phyloP scores from a whole-genome alignment of 176 grass and related monocot species.

The Bromus sterilis region DNA sequence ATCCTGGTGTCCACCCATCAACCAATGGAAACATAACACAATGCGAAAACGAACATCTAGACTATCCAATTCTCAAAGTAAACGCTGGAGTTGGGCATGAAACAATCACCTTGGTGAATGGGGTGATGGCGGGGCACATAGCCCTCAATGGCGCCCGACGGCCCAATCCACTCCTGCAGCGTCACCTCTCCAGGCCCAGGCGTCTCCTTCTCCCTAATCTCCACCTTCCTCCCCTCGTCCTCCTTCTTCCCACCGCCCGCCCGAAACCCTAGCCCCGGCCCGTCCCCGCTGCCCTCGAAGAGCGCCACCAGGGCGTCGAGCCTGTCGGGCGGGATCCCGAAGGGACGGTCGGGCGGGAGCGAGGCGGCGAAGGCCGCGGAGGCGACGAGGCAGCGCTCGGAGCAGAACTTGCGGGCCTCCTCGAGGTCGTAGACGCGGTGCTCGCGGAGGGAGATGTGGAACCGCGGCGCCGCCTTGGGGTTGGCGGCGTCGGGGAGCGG shows the following conservation, averaged over 20 bases:
- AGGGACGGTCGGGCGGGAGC: slow-evolving; percentile 29
- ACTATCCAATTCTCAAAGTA: background rate
- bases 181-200: slow-evolving; percentile 34
- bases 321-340: slow-evolving; percentile 11
- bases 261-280: slow-evolving; percentile 11
- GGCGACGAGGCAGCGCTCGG: slow-evolving; percentile 48
- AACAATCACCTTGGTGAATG: background rate
- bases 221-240: slow-evolving; percentile 16
- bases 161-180: slow-evolving; percentile 69
- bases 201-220: slow-evolving; percentile 54
- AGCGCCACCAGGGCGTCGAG: slow-evolving; percentile 30
- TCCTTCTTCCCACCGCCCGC: background rate
- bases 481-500: background rate
- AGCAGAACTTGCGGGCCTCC: slow-evolving; percentile 80
- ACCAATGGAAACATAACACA: background rate
- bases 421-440: slow-evolving; percentile 91
- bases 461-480: slow-evolving; percentile 17
- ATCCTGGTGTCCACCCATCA: background rate
- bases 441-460: slow-evolving; percentile 72
- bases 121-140: slow-evolving; percentile 52
- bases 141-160: slow-evolving; percentile 65
- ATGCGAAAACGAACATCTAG: background rate
- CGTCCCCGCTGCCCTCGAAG: slow-evolving; percentile 23
- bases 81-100: background rate
- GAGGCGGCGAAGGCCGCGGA: slow-evolving; percentile 43